phyloP scores from a whole-genome alignment of 257 asterid species.

The Solanum appendiculatum region DNA sequence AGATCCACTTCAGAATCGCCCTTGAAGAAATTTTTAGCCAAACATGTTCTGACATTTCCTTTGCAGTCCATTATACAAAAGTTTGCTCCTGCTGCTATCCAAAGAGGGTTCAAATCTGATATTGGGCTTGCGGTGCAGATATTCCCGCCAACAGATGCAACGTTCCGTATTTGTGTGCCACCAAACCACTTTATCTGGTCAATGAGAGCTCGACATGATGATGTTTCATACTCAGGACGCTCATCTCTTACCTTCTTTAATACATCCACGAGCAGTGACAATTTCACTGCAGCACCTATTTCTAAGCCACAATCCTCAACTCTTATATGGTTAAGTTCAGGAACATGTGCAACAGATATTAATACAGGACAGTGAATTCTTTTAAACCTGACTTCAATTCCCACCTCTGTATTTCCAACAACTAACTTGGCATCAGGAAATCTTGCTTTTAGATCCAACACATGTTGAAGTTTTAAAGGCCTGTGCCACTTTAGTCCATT shows the following conservation, averaged over 20 bases:
- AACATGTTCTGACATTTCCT: constrained; percentile 52
- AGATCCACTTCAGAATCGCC: constrained; percentile 86
- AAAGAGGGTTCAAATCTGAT: constrained; percentile 92
- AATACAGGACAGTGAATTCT: constrained; percentile 60
- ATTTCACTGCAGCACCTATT: constrained; percentile 84
- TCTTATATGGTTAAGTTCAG: constrained; percentile 60
- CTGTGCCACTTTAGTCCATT: constrained; percentile 82
- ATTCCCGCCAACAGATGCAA: constrained; percentile 90
- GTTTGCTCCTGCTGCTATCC: constrained; percentile 82
- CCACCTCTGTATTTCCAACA: constrained; percentile 86
- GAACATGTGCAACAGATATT: constrained; percentile 58
- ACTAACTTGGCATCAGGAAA: constrained; percentile 65
- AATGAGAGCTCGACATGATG: constrained; percentile 70
- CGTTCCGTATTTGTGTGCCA: constrained; percentile 78
- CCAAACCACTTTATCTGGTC: constrained; percentile 92
- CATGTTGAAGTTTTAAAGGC: constrained; percentile 59
- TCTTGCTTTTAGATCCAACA: constrained; percentile 53
- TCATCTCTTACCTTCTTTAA: constrained; percentile 33
- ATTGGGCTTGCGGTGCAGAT: constrained; percentile 98
- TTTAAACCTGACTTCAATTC: constrained; percentile 81
- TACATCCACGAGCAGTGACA: constrained; percentile 51
- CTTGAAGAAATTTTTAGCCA: constrained; percentile 61
- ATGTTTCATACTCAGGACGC: constrained; percentile 53
- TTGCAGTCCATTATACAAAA: constrained; percentile 49
- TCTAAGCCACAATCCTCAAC: constrained; percentile 68